phyloP scores from a whole-genome alignment of 805 yeast species.

The Isabelozyma pseudorhagii region DNA sequence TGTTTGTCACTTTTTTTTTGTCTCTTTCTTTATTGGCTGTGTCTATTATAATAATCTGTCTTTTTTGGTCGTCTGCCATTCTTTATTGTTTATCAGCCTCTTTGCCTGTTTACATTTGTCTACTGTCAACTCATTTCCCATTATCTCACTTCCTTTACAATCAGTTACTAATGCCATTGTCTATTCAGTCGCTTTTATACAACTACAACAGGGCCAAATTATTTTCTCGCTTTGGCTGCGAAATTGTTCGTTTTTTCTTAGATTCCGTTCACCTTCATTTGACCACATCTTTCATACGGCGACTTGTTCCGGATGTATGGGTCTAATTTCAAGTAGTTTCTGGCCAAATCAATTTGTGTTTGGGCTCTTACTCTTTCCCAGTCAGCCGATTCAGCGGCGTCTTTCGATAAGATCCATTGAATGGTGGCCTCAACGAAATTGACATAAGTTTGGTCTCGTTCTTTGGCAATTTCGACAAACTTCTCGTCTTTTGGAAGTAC shows the following conservation, averaged over 20 bases:
- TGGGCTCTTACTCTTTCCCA: conserved; percentile 50
- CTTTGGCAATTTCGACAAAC: conserved; percentile 38
- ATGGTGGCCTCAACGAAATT: conserved; percentile 61
- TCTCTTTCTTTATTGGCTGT: too few species aligned
- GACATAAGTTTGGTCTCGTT: conserved; percentile 50
- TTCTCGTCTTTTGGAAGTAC: conserved; percentile 39
- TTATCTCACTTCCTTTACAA: too few species aligned
- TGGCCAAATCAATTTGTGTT: conserved; percentile 50
- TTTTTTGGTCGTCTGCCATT: too few species aligned
- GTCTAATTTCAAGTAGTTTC: conserved; percentile 66
- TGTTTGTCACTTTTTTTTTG: too few species aligned
- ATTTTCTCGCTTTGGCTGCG: background rate
- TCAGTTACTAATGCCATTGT: too few species aligned
- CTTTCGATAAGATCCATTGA: conserved; percentile 66
- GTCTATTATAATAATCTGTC: too few species aligned
- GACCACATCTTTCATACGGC: conserved; percentile 68
- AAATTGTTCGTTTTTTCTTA: background rate
- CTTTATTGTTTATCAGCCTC: too few species aligned
- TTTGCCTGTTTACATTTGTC: too few species aligned
- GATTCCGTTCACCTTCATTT: background rate
- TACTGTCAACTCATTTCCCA: too few species aligned
- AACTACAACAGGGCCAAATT: too few species aligned
- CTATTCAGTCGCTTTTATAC: too few species aligned
- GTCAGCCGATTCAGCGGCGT: conserved; percentile 41
- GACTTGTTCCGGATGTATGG: conserved; percentile 77